These are phyloP conservation scores for Colletotrichum chrysophilum DNA, from an alignment of 2,329 filamentous ascomycete species.

Conservation along the genomic window DNA sequence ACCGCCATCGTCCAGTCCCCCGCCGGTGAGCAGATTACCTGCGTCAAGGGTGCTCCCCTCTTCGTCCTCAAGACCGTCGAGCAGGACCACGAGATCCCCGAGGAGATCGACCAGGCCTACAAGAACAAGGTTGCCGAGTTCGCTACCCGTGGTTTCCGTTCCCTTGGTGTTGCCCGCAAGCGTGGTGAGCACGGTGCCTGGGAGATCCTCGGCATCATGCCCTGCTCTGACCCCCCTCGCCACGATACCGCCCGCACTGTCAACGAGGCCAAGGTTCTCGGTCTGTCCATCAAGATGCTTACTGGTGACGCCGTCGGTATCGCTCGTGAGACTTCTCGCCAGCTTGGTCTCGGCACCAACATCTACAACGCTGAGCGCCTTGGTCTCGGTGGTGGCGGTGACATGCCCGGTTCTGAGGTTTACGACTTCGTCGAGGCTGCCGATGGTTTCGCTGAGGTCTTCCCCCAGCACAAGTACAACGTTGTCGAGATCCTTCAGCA, in stretches of 20 bases:
- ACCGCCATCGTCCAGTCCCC: constrained; percentile 83
- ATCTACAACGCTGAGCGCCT: constrained; percentile 94
- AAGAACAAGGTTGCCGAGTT: constrained; percentile 87
- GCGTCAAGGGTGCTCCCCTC: constrained; percentile 89
- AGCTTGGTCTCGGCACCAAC: constrained; percentile 90
- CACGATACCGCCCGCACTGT: constrained; percentile 91
- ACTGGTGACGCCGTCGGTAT: constrained; percentile 95
- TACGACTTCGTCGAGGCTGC: constrained; percentile 96
- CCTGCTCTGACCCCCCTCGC: constrained; percentile 89
- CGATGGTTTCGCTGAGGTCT: constrained; percentile 93
- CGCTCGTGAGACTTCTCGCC: constrained; percentile 87
- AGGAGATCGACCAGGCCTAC: constrained; percentile 80
- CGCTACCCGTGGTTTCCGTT: constrained; percentile 91
- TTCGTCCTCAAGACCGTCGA: constrained; percentile 88
- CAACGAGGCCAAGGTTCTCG: constrained; percentile 85
- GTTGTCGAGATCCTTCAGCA: constrained; percentile 93
- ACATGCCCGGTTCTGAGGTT: constrained; percentile 92
- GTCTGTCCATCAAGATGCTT: constrained; percentile 94
- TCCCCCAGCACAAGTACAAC: constrained; percentile 94
- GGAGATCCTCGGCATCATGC: constrained; percentile 96
- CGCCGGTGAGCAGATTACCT: constrained; percentile 82
- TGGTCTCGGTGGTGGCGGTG: constrained; percentile 86
- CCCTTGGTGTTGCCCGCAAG: constrained; percentile 91
- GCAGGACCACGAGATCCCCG: constrained; percentile 80
- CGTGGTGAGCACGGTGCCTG: constrained; percentile 74